Percentiles rank a stretch among this genome's conserved stretches.
Conservation (phyloP, 257 asterid genomes). For the Schizonepeta tenuifolia region DNA sequence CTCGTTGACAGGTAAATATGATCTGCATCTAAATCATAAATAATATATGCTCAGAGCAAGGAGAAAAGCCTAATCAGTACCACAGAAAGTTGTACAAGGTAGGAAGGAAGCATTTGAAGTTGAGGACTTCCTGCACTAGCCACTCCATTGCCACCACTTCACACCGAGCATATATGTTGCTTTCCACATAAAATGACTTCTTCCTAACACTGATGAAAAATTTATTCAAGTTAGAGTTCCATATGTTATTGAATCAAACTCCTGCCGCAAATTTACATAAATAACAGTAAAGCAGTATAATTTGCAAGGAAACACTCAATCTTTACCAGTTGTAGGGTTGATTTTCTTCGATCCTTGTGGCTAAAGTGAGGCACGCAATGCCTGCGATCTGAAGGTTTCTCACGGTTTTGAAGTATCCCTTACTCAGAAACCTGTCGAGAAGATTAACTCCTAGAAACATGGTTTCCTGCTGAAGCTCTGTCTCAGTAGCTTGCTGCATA, state of each 20-base stretch:
- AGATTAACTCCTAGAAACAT: slow-evolving; percentile 86
- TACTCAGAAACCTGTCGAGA: slow-evolving; percentile 79
- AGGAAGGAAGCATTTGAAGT: slow-evolving; percentile 89
- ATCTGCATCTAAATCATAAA: neutral
- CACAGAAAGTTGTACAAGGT: slow-evolving; percentile 84
- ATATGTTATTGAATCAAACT: neutral
- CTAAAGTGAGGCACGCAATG: slow-evolving; percentile 90
- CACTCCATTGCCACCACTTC: slow-evolving; percentile 99
- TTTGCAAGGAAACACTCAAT: neutral
- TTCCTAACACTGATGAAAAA: slow-evolving; percentile 54
- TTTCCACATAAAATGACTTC: slow-evolving; percentile 63
- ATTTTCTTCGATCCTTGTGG: slow-evolving; percentile 95
- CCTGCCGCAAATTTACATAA: neutral
- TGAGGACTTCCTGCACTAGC: slow-evolving; percentile 91
- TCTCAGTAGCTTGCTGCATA: slow-evolving; percentile 68
- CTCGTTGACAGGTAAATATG: neutral
- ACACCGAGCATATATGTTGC: slow-evolving; percentile 58
- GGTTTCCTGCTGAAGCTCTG: slow-evolving; percentile 82
- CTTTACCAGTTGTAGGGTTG: slow-evolving; percentile 85
- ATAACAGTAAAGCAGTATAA: neutral
- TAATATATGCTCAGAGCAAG: neutral
- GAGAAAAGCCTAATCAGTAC: slow-evolving; percentile 42
- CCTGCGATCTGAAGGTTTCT: slow-evolving; percentile 85
- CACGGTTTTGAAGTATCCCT: slow-evolving; percentile 75
- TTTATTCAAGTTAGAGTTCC: slow-evolving; percentile 21